Evolutionary conservation across 352 stramenopile species (phyloP).

Genomic region (Globisporangium acanthophoron): DNA sequence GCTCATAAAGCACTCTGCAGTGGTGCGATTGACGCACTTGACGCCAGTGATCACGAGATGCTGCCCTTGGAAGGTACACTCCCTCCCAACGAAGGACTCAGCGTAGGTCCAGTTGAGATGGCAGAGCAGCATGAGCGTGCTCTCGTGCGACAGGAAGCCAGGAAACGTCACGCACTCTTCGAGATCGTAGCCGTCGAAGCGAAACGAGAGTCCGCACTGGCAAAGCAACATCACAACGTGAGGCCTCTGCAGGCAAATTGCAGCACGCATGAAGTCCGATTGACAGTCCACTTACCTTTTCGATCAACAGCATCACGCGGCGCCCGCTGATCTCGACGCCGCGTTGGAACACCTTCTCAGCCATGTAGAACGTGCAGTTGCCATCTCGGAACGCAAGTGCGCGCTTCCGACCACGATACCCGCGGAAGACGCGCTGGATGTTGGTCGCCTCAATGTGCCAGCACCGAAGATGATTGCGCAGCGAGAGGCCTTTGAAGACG

Average conservation of each 20-base stretch:
- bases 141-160: conserved; percentile 51
- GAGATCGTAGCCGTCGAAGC: conserved; percentile 52
- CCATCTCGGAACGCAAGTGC: conserved; percentile 58
- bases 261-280: neutral
- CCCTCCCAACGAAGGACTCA: conserved; percentile 29
- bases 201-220: conserved; percentile 64
- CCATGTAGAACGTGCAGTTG: conserved; percentile 67
- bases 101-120: conserved; percentile 58
- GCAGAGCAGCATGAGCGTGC: conserved; percentile 36
- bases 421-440: conserved; percentile 56
- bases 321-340: conserved; percentile 40
- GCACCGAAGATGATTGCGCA: conserved; percentile 21
- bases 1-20: conserved; percentile 39
- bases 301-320: conserved; percentile 48
- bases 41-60: conserved; percentile 30
- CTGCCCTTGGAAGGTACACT: conserved; percentile 30
- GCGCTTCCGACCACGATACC: conserved; percentile 41
- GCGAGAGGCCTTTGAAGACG: conserved; percentile 43
- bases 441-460: conserved; percentile 27
- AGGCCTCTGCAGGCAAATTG: neutral
- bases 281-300: conserved; percentile 30
- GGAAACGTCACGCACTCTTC: conserved; percentile 37
- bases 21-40: conserved; percentile 27
- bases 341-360: conserved; percentile 55
- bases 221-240: neutral